These are phyloP conservation scores for Ambrosiella beaveri DNA, from an alignment of 2,329 filamentous ascomycete genomes.

Conservation along the genomic window DNA sequence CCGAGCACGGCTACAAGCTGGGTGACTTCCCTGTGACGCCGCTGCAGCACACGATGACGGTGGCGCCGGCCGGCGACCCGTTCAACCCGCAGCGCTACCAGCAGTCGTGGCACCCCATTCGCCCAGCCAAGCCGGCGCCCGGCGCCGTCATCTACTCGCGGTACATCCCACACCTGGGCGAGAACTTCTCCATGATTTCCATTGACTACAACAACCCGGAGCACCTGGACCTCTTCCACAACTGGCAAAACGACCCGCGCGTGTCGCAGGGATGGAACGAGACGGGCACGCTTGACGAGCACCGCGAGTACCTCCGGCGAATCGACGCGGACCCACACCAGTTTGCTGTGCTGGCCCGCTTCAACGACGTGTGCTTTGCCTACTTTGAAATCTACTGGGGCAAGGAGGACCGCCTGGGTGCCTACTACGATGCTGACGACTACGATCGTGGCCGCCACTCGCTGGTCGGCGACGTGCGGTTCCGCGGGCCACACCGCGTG, in stretches of 20 bases:
- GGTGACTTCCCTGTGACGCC: slow-evolving; percentile 33
- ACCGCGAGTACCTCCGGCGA: slow-evolving; percentile 51
- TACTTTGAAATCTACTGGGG: slow-evolving; percentile 75
- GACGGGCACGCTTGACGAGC: slow-evolving; percentile 57
- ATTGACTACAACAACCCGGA: slow-evolving; percentile 47
- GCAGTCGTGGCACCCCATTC: slow-evolving; percentile 52
- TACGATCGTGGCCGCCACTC: slow-evolving; percentile 42
- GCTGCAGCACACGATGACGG: slow-evolving; percentile 28
- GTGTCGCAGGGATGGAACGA: slow-evolving; percentile 69
- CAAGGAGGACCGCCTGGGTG: slow-evolving; percentile 39
- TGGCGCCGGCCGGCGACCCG: slow-evolving; percentile 24
- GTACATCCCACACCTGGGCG: slow-evolving; percentile 57
- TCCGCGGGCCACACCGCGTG: slow-evolving; percentile 42
- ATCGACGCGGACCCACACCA: slow-evolving; percentile 57
- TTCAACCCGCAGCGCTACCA: slow-evolving; percentile 24
- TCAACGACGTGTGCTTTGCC: slow-evolving; percentile 53
- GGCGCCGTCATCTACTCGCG: slow-evolving; percentile 60
- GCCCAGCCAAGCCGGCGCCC: slow-evolving; percentile 52
- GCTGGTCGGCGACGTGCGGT: slow-evolving; percentile 40
- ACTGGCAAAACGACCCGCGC: slow-evolving; percentile 70
- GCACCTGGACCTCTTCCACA: slow-evolving; percentile 56
- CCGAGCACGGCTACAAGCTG: slow-evolving; percentile 20
- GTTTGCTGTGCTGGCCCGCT: slow-evolving; percentile 51
- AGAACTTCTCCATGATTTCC: slow-evolving; percentile 63
- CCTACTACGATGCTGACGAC: slow-evolving; percentile 37